A percentile compares a stretch with the other conserved stretches of the same genome.
Evolutionary conservation across 1,284 basidiomycete genomes (phyloP).

Genomic region (Ustilago xerochloae): DNA sequence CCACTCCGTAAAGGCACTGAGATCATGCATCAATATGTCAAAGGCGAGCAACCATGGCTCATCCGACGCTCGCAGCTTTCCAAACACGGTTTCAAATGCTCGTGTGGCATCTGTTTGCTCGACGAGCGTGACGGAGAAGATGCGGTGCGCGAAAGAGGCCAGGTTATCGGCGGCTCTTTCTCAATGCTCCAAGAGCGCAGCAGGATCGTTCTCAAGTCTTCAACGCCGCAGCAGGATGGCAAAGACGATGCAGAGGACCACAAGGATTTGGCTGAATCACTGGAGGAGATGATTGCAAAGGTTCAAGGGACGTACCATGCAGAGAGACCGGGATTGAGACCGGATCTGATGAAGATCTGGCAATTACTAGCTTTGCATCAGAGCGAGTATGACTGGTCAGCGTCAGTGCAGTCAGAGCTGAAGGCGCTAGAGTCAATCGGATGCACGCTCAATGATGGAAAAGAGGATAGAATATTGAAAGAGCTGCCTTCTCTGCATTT

Average conservation of each 20-base stretch:
- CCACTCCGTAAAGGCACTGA: constrained; percentile 59
- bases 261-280: constrained; percentile 46
- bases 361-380: constrained; percentile 50
- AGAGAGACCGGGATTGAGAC: constrained; percentile 39
- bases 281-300: constrained; percentile 46
- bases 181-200: constrained; percentile 60
- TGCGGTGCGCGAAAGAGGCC: constrained; percentile 35
- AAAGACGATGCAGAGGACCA: constrained; percentile 48
- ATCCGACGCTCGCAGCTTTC: constrained; percentile 56
- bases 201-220: constrained; percentile 53
- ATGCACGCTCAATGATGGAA: constrained; percentile 8
- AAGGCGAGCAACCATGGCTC: constrained; percentile 59
- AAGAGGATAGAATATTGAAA: constrained; percentile 19
- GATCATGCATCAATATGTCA: constrained; percentile 67
- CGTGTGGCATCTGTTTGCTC: constrained; percentile 56
- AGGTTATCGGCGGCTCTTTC: constrained; percentile 51
- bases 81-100: constrained; percentile 65
- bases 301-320: constrained; percentile 55
- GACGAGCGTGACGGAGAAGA: constrained; percentile 59
- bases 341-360: constrained; percentile 57
- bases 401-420: constrained; percentile 28
- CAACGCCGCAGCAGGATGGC: neutral
- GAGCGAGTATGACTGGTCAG: constrained; percentile 34
- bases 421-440: constrained; percentile 44
- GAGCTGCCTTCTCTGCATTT: constrained; percentile 56